Evolutionary conservation across 2,329 filamentous ascomycete species (phyloP), one percentile per base, ranked within the genome.

Genomic region (Passalora sequoiae): DNA sequence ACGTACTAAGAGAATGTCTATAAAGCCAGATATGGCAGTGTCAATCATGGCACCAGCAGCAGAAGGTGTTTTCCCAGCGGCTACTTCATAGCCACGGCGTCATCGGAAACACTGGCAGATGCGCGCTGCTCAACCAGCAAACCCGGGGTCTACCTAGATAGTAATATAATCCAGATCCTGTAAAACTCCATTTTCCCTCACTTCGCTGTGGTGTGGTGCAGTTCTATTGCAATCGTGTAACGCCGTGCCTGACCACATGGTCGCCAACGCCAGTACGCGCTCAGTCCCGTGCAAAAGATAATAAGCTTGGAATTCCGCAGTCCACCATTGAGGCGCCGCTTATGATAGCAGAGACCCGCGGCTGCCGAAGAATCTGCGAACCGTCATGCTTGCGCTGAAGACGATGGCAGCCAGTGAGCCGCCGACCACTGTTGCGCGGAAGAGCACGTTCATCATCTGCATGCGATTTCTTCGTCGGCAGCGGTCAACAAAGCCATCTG

Each of bases 391-490:
- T 8, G 60, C 59, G 35, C 61, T 58, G 43, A 62, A 58, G n/a
- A 61, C 51, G 21, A 64, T 61, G 3, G 73, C 73, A 47, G 74
- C 58, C 9, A 76, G 50, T 13, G 69, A 66, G 21, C 72, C 68
- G 16, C 72, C 71, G 41, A 75, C 67, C 9, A 74, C 71, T 36
- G 74, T 60, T 13, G 69, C 71, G 48, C 74, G 69, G 57, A 76
- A 66, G 38, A 72, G 65, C 27, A 71, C 70, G 54, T 77, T 77
- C 63, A 73, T 67, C 72, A 77, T 76, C 59, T 77, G 74, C 56
- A 70, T 71, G 49, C 71, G 66, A 62, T 77, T 77, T 33, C 74
- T 66, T 36, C 64, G 68, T 44, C 69, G 68, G 64, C 73, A 77
- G 53, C 74, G 69, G 54, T 72, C 70, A 53, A 76, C 74, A 60